Conservation (phyloP, 192 early-diverging fungal species). For the Glomus cerebriforme region DNA sequence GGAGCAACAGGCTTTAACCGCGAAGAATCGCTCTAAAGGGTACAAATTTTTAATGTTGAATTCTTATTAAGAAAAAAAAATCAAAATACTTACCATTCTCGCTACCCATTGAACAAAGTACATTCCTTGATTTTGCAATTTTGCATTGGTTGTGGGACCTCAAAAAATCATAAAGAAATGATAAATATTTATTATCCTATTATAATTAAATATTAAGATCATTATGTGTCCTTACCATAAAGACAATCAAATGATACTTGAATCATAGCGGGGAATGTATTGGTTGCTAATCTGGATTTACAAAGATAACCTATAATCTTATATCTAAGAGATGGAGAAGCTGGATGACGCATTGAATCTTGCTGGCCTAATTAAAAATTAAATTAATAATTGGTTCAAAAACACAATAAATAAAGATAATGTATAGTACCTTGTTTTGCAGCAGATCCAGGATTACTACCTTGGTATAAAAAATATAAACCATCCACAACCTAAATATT, state of each 20-base stretch:
- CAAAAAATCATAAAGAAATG: neutral
- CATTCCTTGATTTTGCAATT: constrained; percentile 74
- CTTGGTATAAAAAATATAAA: constrained; percentile 67
- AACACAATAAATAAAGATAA: neutral
- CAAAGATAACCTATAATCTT: constrained; percentile 62
- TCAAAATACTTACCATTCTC: constrained; percentile 70
- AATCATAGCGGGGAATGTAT: constrained; percentile 66
- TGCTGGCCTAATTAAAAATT: constrained; percentile 31
- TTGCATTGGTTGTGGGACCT: constrained; percentile 69
- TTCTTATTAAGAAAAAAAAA: neutral
- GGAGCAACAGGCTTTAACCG: constrained; percentile 65
- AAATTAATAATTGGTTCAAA: neutral
- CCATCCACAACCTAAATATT: constrained; percentile 32
- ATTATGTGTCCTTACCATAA: constrained; percentile 52
- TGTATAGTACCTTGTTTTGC: constrained; percentile 30
- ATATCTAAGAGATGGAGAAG: constrained; percentile 58
- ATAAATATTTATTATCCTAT: neutral
- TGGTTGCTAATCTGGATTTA: constrained; percentile 69
- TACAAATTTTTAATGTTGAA: neutral
- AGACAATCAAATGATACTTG: constrained; percentile 81
- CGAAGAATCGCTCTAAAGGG: constrained; percentile 30
- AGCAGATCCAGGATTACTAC: constrained; percentile 40
- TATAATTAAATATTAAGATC: neutral
- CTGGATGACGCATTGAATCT: constrained; percentile 41
- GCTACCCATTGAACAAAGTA: constrained; percentile 89